These are phyloP conservation scores for Fraxinus angustifolia DNA, from an alignment of 305 asterid species.

Conservation along the genomic window DNA sequence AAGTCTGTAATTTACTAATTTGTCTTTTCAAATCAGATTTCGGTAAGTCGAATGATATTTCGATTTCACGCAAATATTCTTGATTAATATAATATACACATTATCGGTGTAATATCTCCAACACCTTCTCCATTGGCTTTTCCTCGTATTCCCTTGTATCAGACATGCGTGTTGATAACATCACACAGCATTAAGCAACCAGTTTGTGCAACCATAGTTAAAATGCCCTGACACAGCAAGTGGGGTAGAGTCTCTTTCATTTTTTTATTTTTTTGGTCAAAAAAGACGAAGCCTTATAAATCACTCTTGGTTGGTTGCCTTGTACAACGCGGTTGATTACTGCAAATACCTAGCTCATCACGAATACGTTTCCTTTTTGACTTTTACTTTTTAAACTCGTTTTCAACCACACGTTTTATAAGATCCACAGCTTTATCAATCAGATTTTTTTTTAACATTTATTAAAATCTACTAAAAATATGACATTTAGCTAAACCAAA, in stretches of 20 bases:
- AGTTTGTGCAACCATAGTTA: not conserved
- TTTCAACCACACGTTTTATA: too few species aligned
- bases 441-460: too few species aligned
- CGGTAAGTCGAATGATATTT: too few species aligned
- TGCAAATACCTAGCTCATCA: not conserved
- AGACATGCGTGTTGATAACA: constrained; percentile 34
- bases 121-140: not conserved
- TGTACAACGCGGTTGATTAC: not conserved
- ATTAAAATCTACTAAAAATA: too few species aligned
- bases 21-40: too few species aligned
- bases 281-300: not conserved
- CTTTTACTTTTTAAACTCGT: too few species aligned
- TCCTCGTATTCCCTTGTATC: constrained; percentile 22
- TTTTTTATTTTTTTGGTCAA: constrained; percentile 10
- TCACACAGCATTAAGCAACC: constrained; percentile 30
- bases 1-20: too few species aligned
- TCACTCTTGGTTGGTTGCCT: not conserved
- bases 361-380: not conserved
- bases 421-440: not conserved
- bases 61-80: too few species aligned
- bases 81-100: too few species aligned
- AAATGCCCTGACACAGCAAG: not conserved
- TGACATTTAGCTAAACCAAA: not conserved
- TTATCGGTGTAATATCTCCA: too few species aligned
- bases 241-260: not conserved